Evolutionary conservation across 331 rosid species (phyloP), one percentile per base, ranked within the genome.

Genomic region (Dryas integrifolia): DNA sequence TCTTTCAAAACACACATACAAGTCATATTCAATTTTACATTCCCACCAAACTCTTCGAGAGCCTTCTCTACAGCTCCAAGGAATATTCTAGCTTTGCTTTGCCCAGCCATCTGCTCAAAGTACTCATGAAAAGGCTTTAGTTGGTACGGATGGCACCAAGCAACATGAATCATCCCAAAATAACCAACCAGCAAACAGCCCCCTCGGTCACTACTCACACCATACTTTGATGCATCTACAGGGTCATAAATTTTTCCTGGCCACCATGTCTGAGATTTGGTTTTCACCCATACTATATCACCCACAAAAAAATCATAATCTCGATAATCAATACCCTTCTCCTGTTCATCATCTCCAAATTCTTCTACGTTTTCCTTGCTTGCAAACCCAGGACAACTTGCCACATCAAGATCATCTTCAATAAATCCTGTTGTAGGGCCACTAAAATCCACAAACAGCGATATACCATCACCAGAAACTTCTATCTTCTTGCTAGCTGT

Each of bases 181-280:
- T 83, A 84, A 5, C 80, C 78, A 26, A 83, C 84, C 12, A 79
- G 77, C n/a, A 76, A 35, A 59, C 72, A 43, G 15, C 46, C 71
- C 24, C 67, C 76, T 55, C 13, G 73, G 47, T 67, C 77, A 67
- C 44, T 40, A 39, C 45, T 70, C 24, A 59, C 70, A 41, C 65
- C 77, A 45, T 48, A 47, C 55, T 57, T 56, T 0, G 78, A 58
- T 11, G 76, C 85, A 65, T 79, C 75, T 5, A 16, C 70, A 21
- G 87, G 86, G 58, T 77, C 62, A 57, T 72, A 55, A 66, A 86
- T 67, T 73, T 74, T 81, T 74, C 86, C 90, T 0, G 90, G 88
- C 90, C 90, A 86, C 90, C 90, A 86, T 26, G 86, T 82, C 64
- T 79, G 74, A 50, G 72, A 81, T 70, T 86, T 86, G 40, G 88